Percentiles rank a stretch among this genome's conserved stretches.
Conservation (phyloP, 2,329 filamentous ascomycete species). For the Neofusicoccum parvum region DNA sequence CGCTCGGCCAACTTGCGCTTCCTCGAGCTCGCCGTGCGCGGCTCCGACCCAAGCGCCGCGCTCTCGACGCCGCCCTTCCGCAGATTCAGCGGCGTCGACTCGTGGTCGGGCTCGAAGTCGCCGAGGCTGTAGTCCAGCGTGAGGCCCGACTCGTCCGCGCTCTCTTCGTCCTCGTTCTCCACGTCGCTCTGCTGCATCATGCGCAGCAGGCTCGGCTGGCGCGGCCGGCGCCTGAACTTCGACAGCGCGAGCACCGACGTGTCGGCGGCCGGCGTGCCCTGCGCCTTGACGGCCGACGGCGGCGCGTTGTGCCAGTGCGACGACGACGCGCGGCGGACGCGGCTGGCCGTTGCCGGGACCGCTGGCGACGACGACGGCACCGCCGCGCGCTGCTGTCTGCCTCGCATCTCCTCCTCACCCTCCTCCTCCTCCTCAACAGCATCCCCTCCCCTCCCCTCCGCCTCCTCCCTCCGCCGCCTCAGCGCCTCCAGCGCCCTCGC, state of each 20-base stretch:
- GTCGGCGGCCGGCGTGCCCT: slow-evolving; percentile 45
- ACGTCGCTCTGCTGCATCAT: slow-evolving; percentile 50
- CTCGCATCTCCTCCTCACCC: not conserved
- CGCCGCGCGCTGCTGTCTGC: slow-evolving; percentile 5
- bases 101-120: slow-evolving; percentile 63
- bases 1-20: slow-evolving; percentile 39
- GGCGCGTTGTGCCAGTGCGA: not conserved
- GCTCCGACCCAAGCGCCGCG: slow-evolving; percentile 3
- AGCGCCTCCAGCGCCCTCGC: slow-evolving; percentile 35
- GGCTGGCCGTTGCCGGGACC: not conserved
- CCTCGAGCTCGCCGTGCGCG: slow-evolving; percentile 35
- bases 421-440: not conserved
- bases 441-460: not conserved
- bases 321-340: not conserved
- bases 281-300: slow-evolving; percentile 39
- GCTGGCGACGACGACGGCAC: not conserved
- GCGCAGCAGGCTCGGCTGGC: slow-evolving; percentile 53
- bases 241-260: slow-evolving; percentile 51
- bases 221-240: slow-evolving; percentile 52
- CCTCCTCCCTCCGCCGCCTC: slow-evolving; percentile 36
- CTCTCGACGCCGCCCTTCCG: not conserved
- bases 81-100: slow-evolving; percentile 66
- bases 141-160: slow-evolving; percentile 48
- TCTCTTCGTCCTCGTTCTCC: slow-evolving; percentile 47
- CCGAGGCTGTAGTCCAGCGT: slow-evolving; percentile 35